phyloP scores from a whole-genome alignment of 2,329 filamentous ascomycete species.

The Penicillium olsonii region DNA sequence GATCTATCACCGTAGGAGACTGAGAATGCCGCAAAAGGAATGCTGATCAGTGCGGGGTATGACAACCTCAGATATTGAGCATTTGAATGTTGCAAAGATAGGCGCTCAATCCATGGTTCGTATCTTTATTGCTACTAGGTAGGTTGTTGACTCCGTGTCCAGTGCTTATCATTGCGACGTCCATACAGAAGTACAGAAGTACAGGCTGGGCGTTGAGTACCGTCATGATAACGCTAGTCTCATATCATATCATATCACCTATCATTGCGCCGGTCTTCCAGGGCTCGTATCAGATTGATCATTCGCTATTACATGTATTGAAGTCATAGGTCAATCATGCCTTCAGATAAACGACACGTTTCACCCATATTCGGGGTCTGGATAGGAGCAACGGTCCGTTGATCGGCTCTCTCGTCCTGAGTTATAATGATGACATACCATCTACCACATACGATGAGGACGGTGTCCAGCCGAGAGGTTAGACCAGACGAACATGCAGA shows the following conservation, averaged over 20 bases:
- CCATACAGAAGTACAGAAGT: too few relatives aligned
- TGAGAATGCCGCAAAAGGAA: conserved; percentile 12
- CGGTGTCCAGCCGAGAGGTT: background rate
- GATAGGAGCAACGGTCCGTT: conserved; percentile 8
- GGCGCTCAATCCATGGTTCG: background rate
- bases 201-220: too few relatives aligned
- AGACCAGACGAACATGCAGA: background rate
- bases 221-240: conserved; percentile 7
- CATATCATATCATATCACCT: background rate
- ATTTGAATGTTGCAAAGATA: too few relatives aligned
- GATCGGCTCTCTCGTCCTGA: background rate
- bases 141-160: too few relatives aligned
- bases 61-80: conserved; percentile 2
- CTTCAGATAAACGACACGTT: conserved; percentile 15
- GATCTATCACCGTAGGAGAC: background rate
- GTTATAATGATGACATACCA: conserved; percentile 14
- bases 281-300: background rate
- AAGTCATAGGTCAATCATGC: conserved; percentile 3
- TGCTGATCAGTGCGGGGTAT: conserved; percentile 29
- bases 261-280: background rate
- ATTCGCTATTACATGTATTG: background rate
- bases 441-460: background rate
- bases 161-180: too few relatives aligned
- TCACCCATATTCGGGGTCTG: conserved; percentile 3
- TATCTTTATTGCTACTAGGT: too few relatives aligned